phyloP scores from a whole-genome alignment of 225 moss, liverwort and hornwort species.

The Physcomitrellopsis africana region DNA sequence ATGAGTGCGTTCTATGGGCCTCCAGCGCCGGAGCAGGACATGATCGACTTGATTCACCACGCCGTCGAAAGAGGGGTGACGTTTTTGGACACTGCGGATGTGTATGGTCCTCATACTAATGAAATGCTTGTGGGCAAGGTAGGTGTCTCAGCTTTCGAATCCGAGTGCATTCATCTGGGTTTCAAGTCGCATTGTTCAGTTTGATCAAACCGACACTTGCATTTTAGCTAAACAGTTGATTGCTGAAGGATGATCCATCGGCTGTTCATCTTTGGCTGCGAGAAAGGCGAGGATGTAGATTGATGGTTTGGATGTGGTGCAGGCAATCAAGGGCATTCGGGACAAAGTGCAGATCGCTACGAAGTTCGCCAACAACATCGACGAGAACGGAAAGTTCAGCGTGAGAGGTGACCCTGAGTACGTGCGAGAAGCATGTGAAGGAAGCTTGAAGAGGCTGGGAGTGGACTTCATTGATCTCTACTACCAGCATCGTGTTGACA shows the following conservation, averaged over 20 bases:
- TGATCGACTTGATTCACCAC: slow-evolving; percentile 28
- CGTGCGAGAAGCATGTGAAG: slow-evolving; percentile 41
- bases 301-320: background rate
- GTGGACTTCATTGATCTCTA: slow-evolving; percentile 64
- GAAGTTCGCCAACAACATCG: slow-evolving; percentile 33
- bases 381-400: background rate
- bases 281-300: background rate
- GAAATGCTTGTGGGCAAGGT: slow-evolving; percentile 35
- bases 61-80: slow-evolving; percentile 41
- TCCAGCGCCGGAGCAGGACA: background rate
- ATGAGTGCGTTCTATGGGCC: slow-evolving; percentile 16
- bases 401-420: slow-evolving; percentile 57
- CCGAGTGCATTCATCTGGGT: too few relatives aligned
- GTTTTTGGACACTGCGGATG: slow-evolving; percentile 44
- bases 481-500: slow-evolving; percentile 60
- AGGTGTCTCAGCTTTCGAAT: background rate
- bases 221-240: too few relatives aligned
- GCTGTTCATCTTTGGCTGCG: too few relatives aligned
- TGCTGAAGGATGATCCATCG: too few relatives aligned
- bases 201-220: too few relatives aligned
- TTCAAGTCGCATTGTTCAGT: background rate
- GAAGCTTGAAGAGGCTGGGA: slow-evolving; percentile 57
- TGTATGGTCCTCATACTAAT: slow-evolving; percentile 29
- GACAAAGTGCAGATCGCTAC: slow-evolving; percentile 66
- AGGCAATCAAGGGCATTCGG: slow-evolving; percentile 63